These are phyloP conservation scores for Plasmodium inui DNA, from an alignment of 169 alveolate genomes.

Conservation along the genomic window DNA sequence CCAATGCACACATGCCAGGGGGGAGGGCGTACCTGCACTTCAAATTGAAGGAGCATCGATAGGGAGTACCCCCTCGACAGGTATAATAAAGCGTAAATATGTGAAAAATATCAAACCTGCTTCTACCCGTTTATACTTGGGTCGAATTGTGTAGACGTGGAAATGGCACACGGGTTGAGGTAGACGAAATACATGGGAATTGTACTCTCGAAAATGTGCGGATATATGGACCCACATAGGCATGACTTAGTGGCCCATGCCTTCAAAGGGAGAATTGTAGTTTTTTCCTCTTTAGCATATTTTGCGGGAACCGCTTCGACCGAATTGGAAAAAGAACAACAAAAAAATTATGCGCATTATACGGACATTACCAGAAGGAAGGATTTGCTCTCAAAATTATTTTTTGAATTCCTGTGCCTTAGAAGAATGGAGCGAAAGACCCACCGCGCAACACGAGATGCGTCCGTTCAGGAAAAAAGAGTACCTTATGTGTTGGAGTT, in stretches of 20 bases:
- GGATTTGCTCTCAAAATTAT: not conserved
- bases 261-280: not conserved
- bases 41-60: not conserved
- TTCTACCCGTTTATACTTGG: not conserved
- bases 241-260: not conserved
- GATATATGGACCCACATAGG: not conserved
- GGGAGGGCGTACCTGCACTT: not conserved
- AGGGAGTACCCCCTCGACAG: not conserved
- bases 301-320: not conserved
- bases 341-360: not conserved
- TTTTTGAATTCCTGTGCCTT: not conserved
- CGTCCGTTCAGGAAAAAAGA: not conserved
- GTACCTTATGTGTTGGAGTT: not conserved
- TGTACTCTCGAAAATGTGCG: not conserved
- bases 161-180: not conserved
- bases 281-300: not conserved
- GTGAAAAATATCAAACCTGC: not conserved
- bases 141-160: not conserved
- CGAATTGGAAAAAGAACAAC: not conserved
- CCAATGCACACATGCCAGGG: not conserved
- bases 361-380: not conserved
- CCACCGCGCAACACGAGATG: not conserved
- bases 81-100: not conserved
- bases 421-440: not conserved
- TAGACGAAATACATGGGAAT: not conserved